Evolutionary conservation across 2,329 filamentous ascomycete species (phyloP), one percentile per base, ranked within the genome.

Genomic region (Aspergillus arachidicola): DNA sequence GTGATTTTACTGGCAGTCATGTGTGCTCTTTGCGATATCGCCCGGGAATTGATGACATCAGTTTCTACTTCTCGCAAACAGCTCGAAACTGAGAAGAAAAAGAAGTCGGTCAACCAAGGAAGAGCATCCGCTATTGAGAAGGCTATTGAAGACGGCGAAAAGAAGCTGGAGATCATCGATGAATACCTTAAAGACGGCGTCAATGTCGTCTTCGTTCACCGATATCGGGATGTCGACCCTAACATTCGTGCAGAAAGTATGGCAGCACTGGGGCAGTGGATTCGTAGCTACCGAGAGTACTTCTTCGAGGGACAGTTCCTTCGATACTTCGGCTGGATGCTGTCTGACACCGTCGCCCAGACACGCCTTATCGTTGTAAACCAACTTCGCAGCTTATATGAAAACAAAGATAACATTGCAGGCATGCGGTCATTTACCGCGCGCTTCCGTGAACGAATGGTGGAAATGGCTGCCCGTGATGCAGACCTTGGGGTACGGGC

Each of bases 281-380:
- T 98, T 69, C 86, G 89, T 75, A 87, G 87, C 12, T 87, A 97
- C 58, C 92, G 94, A 2, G 92, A 93, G 54, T 86, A 92, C 53
- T 99, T 97, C 79, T 92, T 97, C 76, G 92, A 97, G 68, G 93
- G 93, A 1, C 86, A 90, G 69, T 97, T 97, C 78, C 82, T 99
- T 57, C 89, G 95, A 64, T 99, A 99, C 73, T 84, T 99, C 6
- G 95, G 95, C 58, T 99, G 95, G 95, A 89, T 97, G 73, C 84
- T 99, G 34, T 97, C 94, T 5, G 95, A 99, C 75, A 85, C 89
- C 4, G 85, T 89, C 64, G 84, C 89, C 1, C 81, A 88, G 10
- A 94, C 92, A 26, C 87, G 95, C 59, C 85, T 90, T n/a, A 93
- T 97, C 76, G 93, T 96, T 2, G 80, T 99, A 48, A 92, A 89